phyloP scores from a whole-genome alignment of 345 rosid genomes.

The Citrus australasica region DNA sequence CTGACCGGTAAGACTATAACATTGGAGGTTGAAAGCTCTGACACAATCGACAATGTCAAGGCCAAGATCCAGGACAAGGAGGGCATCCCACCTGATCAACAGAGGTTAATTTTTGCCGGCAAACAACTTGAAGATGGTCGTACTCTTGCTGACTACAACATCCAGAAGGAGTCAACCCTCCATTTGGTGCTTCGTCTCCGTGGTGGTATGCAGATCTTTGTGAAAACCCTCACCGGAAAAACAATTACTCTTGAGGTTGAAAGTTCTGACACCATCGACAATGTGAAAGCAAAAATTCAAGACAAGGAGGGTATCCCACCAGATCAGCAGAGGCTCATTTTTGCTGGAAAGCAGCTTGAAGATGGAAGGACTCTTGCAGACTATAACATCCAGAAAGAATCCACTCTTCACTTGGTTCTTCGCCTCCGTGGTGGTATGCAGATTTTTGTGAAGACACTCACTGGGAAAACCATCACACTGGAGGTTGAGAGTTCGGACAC shows the following conservation, averaged over 20 bases:
- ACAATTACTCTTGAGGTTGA: not conserved
- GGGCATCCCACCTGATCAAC: not conserved
- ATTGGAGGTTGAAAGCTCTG: not conserved
- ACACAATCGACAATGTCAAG: not conserved
- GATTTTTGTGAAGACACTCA: not conserved
- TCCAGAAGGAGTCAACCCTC: not conserved
- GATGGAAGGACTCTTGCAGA: not conserved
- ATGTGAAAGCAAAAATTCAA: not conserved
- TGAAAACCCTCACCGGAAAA: not conserved
- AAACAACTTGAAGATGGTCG: not conserved
- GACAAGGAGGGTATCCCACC: not conserved
- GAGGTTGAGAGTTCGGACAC: not conserved
- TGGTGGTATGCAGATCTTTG: not conserved
- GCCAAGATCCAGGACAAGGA: not conserved
- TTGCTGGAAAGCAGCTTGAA: not conserved
- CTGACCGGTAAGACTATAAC: not conserved
- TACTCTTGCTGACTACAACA: not conserved
- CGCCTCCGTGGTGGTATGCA: constrained; percentile 19
- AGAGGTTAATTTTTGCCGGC: not conserved
- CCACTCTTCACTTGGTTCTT: constrained; percentile 16
- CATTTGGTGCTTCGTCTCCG: not conserved
- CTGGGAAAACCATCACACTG: not conserved
- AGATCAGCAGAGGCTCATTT: not conserved
- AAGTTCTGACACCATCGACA: not conserved
- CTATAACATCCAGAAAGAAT: not conserved